Conservation (phyloP, 192 early-diverging fungal genomes). For the Globomyces pollinis-pini region DNA sequence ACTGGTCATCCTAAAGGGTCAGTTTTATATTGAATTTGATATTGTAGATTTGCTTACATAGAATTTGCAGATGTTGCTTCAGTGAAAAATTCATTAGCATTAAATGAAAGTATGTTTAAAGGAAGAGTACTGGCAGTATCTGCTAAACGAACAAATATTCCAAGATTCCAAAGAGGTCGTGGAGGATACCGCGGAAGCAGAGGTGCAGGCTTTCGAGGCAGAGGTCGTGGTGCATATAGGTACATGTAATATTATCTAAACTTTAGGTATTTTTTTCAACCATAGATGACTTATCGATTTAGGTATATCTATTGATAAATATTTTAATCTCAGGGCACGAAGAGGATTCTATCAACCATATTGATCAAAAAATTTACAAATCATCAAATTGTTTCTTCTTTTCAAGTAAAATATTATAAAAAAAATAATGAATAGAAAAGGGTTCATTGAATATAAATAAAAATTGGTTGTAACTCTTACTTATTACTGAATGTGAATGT, state of each 20-base stretch:
- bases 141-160: slow-evolving; percentile 91
- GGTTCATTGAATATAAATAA: background rate
- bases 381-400: background rate
- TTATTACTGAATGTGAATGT: no score
- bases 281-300: no score
- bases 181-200: slow-evolving; percentile 58
- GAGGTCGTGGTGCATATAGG: slow-evolving; percentile 17
- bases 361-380: no score
- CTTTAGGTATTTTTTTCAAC: no score
- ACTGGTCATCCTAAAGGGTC: slow-evolving; percentile 59
- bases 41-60: slow-evolving; percentile 73
- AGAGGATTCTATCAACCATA: background rate
- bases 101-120: slow-evolving; percentile 87
- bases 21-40: no score
- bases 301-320: no score
- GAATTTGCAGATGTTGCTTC: slow-evolving; percentile 84
- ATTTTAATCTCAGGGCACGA: no score
- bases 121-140: slow-evolving; percentile 76
- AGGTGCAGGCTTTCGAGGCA: slow-evolving; percentile 28
- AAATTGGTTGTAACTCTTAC: no score
- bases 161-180: slow-evolving; percentile 69
- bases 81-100: slow-evolving; percentile 72
- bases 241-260: no score
- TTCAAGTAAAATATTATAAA: background rate
- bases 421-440: background rate